Conservation (phyloP, 192 early-diverging fungal species). For the Gamsiella multidivaricata region DNA sequence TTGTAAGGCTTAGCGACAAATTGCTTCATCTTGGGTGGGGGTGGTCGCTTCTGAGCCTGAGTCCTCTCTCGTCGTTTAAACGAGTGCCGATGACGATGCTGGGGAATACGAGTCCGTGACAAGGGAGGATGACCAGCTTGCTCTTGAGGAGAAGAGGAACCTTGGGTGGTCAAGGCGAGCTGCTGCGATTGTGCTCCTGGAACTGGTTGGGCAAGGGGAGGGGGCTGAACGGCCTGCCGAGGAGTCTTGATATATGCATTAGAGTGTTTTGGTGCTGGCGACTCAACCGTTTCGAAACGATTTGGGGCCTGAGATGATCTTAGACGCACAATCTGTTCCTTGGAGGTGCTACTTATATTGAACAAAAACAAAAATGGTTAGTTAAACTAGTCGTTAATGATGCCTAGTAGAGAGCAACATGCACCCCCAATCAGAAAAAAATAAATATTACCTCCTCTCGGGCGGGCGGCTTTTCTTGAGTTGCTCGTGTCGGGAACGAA, state of each 20-base stretch:
- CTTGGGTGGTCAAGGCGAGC: background rate
- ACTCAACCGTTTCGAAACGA: slow-evolving; percentile 3
- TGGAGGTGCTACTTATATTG: background rate
- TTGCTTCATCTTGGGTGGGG: background rate
- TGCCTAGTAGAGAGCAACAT: background rate
- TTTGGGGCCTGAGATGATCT: background rate
- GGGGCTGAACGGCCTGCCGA: too few species aligned
- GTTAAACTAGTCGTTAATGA: background rate
- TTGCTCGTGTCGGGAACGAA: background rate
- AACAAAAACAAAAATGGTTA: background rate
- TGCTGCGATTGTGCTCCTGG: background rate
- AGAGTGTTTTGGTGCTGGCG: background rate
- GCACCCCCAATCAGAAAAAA: background rate
- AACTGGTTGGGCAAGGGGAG: too few species aligned
- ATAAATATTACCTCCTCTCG: background rate
- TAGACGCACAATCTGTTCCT: background rate
- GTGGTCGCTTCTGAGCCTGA: background rate
- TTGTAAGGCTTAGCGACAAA: background rate
- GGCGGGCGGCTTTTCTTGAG: background rate
- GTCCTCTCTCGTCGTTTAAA: background rate
- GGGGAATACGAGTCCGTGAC: background rate
- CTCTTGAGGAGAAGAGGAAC: background rate
- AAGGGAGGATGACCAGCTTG: background rate
- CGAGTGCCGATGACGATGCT: background rate
- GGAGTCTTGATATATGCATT: background rate